Evolutionary conservation across 2,329 filamentous ascomycete species (phyloP), one percentile per base, ranked within the genome.

Genomic region (Ophiostoma perfectum): DNA sequence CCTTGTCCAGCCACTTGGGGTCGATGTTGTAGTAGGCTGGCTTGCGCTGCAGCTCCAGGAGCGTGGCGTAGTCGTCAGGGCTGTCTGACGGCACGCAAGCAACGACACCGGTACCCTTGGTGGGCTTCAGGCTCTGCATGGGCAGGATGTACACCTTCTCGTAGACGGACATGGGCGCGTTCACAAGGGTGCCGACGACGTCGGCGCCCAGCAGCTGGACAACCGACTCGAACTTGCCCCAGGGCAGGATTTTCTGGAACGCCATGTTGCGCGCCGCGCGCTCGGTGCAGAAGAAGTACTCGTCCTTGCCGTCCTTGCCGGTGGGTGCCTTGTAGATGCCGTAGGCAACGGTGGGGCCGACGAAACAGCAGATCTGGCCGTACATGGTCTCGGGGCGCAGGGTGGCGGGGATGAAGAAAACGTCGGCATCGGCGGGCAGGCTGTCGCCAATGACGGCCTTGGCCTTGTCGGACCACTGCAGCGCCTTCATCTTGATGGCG

Each of bases 381-480:
- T 98, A 99, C 94, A 99, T 98, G 47, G 95, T 99, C 83, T 99
- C 95, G 2, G 95, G 92, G 71, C 95, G 71, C 71, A 99, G 85
- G 68, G 95, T 98, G 16, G 95, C 95, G 12, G 95, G 91, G 12
- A 98, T 87, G 75, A 98, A 90, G 81, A 90, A 98, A 68, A 97
- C 89, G 71, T 90, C 90, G 63, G 91, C 89, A 72, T 86, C 88
- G 47, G 88, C 84, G 5, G 94, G 91, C 4, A 98, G 81, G 63
- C 94, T 95, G 72, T 86, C 89, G 77, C 89, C 85, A 69, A 98
- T 80, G 67, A 86, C 81, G 73, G 90, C 86, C 72, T 87, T 86
- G 38, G 92, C 90, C 71, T 88, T 84, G 42, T 90, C 87, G 0
- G 93, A 86, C 93, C 93, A 99, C 76, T 97, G 90, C 73, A 93